phyloP scores from a whole-genome alignment of 2,329 filamentous ascomycete species.

The Beauveria bassiana region DNA sequence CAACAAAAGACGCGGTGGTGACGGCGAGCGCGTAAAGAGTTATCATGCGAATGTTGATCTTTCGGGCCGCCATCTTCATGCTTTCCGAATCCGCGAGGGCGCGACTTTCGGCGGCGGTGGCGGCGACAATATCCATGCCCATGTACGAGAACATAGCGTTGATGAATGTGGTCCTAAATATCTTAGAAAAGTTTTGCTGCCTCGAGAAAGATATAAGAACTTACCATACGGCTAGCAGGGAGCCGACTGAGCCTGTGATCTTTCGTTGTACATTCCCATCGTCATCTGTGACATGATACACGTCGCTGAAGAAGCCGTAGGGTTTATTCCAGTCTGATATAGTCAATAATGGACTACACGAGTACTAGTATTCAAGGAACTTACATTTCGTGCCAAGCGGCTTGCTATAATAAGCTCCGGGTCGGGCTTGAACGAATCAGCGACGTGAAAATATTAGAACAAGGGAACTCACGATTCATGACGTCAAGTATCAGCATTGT shows the following conservation, averaged over 20 bases:
- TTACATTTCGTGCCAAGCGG: conserved; percentile 28
- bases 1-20: conserved; percentile 24
- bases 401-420: conserved; percentile 28
- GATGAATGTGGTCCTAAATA: conserved; percentile 27
- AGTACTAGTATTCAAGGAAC: conserved; percentile 2
- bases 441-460: not conserved
- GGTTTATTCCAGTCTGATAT: conserved; percentile 15
- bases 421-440: conserved; percentile 20
- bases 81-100: conserved; percentile 27
- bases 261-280: conserved; percentile 4
- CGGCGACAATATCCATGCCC: conserved; percentile 32
- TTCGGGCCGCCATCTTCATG: conserved; percentile 33
- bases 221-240: conserved; percentile 31
- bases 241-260: conserved; percentile 26
- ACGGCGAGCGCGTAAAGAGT: conserved; percentile 20
- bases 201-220: not conserved
- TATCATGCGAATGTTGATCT: conserved; percentile 30
- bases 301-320: conserved; percentile 29
- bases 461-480: conserved; percentile 24
- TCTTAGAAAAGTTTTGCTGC: not conserved
- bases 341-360: not conserved
- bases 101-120: conserved; percentile 29
- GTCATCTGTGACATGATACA: conserved; percentile 25
- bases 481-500: conserved; percentile 30
- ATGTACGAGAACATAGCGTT: conserved; percentile 30